A percentile compares a stretch with the other conserved stretches of the same genome.
phyloP scores from a whole-genome alignment of 2,329 filamentous ascomycete genomes.

The Acrocalymma vagum region DNA sequence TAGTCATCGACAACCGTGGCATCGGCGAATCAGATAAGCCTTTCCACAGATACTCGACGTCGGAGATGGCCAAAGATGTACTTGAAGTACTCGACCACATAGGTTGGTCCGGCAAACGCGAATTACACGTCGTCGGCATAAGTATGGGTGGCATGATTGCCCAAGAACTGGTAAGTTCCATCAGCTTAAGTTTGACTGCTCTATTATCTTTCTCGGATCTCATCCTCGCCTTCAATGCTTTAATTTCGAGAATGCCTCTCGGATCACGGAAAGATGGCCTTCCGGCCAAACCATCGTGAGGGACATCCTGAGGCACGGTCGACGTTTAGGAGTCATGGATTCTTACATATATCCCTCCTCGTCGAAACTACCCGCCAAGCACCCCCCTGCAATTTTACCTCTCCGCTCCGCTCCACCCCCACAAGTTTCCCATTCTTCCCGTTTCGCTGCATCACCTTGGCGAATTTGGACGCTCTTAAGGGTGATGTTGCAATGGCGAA shows the following conservation, averaged over 20 bases:
- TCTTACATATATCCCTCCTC: constrained; percentile 7
- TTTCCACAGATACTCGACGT: constrained; percentile 78
- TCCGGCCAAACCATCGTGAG: constrained; percentile 29
- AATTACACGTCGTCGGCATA: constrained; percentile 76
- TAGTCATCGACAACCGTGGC: constrained; percentile 85
- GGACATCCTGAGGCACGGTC: constrained; percentile 17
- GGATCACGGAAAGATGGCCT: too few species aligned
- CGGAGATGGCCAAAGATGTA: constrained; percentile 82
- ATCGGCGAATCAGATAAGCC: constrained; percentile 84
- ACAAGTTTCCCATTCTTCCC: constrained; percentile 3
- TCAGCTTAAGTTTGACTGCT: constrained; percentile 8
- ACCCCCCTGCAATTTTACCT: constrained; percentile 34
- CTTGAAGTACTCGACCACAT: constrained; percentile 75
- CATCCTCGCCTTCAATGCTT: constrained; percentile 19
- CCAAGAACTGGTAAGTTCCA: constrained; percentile 72
- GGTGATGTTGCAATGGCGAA: too few species aligned
- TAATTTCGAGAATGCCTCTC: constrained; percentile 10
- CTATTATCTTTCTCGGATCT: constrained; percentile 5
- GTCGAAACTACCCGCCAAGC: constrained; percentile 22
- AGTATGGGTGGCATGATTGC: constrained; percentile 93
- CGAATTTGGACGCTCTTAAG: too few species aligned
- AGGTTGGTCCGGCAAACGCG: constrained; percentile 69
- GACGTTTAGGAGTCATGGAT: constrained; percentile 18
- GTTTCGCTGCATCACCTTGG: constrained; percentile 6
- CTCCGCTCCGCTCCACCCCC: constrained; percentile 33